A percentile compares a stretch with the other conserved stretches of the same genome.
Evolutionary conservation across 2,329 filamentous ascomycete species (phyloP).

Genomic region (Chrysoporthe puriensis): DNA sequence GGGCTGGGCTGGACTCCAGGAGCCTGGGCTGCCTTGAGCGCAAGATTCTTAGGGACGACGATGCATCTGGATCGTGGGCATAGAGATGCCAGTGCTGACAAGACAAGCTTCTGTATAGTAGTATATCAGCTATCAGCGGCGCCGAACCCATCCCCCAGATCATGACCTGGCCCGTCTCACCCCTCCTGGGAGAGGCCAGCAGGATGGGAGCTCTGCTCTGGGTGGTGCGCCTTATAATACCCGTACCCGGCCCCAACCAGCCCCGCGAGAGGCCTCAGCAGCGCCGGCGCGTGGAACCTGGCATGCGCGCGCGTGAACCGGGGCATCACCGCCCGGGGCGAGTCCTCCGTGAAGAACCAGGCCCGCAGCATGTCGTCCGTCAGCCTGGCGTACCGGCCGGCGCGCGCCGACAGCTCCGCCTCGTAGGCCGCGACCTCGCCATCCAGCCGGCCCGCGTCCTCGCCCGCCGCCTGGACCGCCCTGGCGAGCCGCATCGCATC

Average conservation of each 20-base stretch:
- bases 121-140: too few species aligned
- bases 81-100: too few species aligned
- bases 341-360: conserved; percentile 52
- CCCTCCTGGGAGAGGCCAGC: neutral
- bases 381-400: conserved; percentile 35
- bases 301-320: conserved; percentile 39
- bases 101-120: too few species aligned
- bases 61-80: too few species aligned
- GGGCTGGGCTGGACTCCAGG: too few species aligned
- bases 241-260: conserved; percentile 36
- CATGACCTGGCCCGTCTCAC: neutral
- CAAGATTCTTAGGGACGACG: too few species aligned
- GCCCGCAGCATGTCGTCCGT: conserved; percentile 42
- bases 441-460: conserved; percentile 35
- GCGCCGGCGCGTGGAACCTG: conserved; percentile 37
- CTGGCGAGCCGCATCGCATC: conserved; percentile 55
- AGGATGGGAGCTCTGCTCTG: neutral
- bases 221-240: neutral
- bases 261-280: conserved; percentile 38
- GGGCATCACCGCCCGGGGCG: conserved; percentile 48
- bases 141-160: neutral
- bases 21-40: too few species aligned
- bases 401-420: conserved; percentile 43
- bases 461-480: conserved; percentile 41
- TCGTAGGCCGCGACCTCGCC: conserved; percentile 42